Base-by-base conservation (phyloP, 306 rosid species). In the Begonia loranthoides region DNA sequence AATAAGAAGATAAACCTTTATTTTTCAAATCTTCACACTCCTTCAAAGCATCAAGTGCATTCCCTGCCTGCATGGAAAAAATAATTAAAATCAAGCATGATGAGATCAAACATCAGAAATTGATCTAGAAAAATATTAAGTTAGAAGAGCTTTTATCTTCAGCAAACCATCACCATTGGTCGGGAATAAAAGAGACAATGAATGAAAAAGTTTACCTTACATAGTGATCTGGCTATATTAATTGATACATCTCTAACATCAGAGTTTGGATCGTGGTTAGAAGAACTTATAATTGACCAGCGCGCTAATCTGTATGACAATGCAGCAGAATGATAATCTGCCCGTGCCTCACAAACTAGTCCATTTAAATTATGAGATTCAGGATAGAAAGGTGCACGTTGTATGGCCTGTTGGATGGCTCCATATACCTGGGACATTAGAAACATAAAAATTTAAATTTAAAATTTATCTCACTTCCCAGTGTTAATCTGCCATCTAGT, bases 401-500 rank as follows among this genome's bases (percentile, higher is more conserved):
- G 94, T 56, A 79, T 71, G 39, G 97, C 94, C 81, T 84, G 97
- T 73, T 66, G 75, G 74, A 85, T 89, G 59, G 95, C 97, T 72
- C 87, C 90, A 49, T 73, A 79, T 59, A 89, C 95, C 95, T 89
- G 73, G 17, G 47, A 59, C 52, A 15, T 41, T 28, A 28, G 41
- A 17, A 57, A 69, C 50, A 43, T 38, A 64, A 63, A 49, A n/a
- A 52, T 64, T 43, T 38, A 43, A 50, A 19, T 1, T 19, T 19
- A 19, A 19, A 28, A 7, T 28, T 28, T 5, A 28, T 28, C 36
- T 28, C 9, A 28, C 10, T 9, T 38, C 11, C 4, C 11, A 57
- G 33, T 48, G 59, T 45, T 49, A 24, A 55, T 51, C 62, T n/a
- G 72, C 50, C 63, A 52, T 15, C 43, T 45, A 55, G 45, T n/a